These are phyloP conservation scores for Mucor indicus DNA, from an alignment of 371 early-diverging fungal genomes.

Conservation along the genomic window DNA sequence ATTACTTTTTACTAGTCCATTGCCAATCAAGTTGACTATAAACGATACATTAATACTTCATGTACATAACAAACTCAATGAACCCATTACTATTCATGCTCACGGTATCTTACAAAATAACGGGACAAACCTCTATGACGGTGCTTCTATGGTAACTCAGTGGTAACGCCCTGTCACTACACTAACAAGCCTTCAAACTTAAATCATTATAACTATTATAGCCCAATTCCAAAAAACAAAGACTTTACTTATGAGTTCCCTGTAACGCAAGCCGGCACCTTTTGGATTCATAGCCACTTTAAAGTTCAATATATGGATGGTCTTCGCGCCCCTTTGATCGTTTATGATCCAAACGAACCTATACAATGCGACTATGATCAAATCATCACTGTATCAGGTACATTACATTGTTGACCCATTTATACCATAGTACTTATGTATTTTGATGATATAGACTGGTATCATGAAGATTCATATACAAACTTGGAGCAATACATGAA, in stretches of 20 bases:
- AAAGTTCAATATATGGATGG: constrained; percentile 78
- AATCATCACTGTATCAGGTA: constrained; percentile 48
- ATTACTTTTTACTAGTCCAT: constrained; percentile 44
- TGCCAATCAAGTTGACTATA: constrained; percentile 33
- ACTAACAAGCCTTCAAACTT: too few species aligned
- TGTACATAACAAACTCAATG: too few species aligned
- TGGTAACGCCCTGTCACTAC: too few species aligned
- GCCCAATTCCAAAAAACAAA: constrained; percentile 27
- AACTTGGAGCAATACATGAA: constrained; percentile 43
- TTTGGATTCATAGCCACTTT: constrained; percentile 27
- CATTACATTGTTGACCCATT: too few species aligned
- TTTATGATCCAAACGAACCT: constrained; percentile 53
- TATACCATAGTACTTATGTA: too few species aligned
- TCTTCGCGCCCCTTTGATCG: constrained; percentile 65
- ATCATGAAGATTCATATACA: constrained; percentile 42
- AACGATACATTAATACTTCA: constrained; percentile 61
- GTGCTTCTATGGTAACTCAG: constrained; percentile 61
- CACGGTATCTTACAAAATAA: too few species aligned
- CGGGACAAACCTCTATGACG: constrained; percentile 59
- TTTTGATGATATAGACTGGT: constrained; percentile 52
- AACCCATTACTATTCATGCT: too few species aligned
- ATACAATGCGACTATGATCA: constrained; percentile 68
- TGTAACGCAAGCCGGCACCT: constrained; percentile 30
- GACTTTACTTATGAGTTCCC: constrained; percentile 61
- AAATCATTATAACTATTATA: too few species aligned